Evolutionary conservation across 169 alveolate genomes (phyloP), one percentile per base, ranked within the genome.

Genomic region (Prorocentrum cordatum): DNA sequence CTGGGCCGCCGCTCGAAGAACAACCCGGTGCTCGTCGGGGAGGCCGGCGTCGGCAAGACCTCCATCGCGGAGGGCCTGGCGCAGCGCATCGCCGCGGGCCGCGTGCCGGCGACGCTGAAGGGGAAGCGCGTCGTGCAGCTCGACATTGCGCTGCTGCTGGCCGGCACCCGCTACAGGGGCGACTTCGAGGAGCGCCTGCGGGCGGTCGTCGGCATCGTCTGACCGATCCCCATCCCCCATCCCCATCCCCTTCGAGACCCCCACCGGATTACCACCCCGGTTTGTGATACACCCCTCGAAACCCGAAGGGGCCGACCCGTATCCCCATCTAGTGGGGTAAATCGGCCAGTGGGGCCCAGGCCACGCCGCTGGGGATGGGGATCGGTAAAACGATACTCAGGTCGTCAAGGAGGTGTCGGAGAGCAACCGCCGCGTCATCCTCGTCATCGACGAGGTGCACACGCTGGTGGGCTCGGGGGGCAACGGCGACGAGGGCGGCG

Each of bases 1-100:
- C 93, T 95, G 3, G 90, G 90, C 16, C 64, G 90, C 6, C 50
- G 90, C 66, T 45, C 90, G 32, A 80, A 80, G 79, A 80, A 80
- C 90, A 80, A 80, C 68, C 97, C 97, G 3, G 94, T 95, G n/a
- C 87, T 95, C 39, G 85, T 95, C 31, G 97, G 97, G 2, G 97
- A 95, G 80, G 97, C 96, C 0, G 97, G 97, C 31, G 98, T 96
- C 22, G 97, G 97, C 1, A 95, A 95, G 84, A 95, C 97, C 3
- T 97, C 97, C 32, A 92, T 95, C 26, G 96, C 93, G 32, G 97
- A 95, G 91, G 97, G 97, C 14, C 83, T 95, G 83, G 97, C 97
- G 16, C 94, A 94, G 61, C 93, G 96, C 42, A 93, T 95, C 16
- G 95, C 93, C 31, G 94, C 45, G 20, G 88, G 91, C 14, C 92